Conservation (phyloP, 2,329 filamentous ascomycete genomes). For the Alternaria burnsii region DNA sequence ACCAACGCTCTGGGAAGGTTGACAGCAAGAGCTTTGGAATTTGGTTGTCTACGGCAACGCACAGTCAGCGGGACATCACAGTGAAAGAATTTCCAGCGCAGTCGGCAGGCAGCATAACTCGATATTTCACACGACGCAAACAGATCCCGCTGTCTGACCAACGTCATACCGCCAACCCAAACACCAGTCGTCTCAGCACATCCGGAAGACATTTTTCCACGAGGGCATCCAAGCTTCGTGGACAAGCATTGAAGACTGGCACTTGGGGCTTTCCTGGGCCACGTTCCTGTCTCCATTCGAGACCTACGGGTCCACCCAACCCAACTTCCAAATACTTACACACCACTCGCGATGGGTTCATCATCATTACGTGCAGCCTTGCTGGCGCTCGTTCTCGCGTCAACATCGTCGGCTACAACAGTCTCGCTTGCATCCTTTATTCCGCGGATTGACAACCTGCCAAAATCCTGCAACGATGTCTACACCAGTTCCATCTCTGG, state of each 20-base stretch:
- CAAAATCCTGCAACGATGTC: slow-evolving; percentile 48
- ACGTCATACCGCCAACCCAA: slow-evolving; percentile 26
- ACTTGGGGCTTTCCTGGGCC: slow-evolving; percentile 17
- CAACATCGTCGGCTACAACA: slow-evolving; percentile 38
- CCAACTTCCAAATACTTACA: slow-evolving; percentile 16
- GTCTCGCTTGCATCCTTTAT: slow-evolving; percentile 57
- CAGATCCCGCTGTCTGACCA: slow-evolving; percentile 39
- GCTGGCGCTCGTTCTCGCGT: slow-evolving; percentile 32
- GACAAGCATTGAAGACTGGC: slow-evolving; percentile 16
- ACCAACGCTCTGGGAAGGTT: background rate
- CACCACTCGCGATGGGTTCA: slow-evolving; percentile 32
- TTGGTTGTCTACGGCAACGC: slow-evolving; percentile 24
- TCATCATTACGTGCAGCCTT: slow-evolving; percentile 27
- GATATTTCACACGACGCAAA: slow-evolving; percentile 33
- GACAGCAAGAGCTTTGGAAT: slow-evolving; percentile 1
- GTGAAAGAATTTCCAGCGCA: slow-evolving; percentile 16
- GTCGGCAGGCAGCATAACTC: slow-evolving; percentile 21
- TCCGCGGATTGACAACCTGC: slow-evolving; percentile 53
- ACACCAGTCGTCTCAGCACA: slow-evolving; percentile 39
- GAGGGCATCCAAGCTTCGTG: slow-evolving; percentile 15
- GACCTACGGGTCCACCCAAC: slow-evolving; percentile 17
- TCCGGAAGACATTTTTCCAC: slow-evolving; percentile 15
- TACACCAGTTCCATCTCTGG: slow-evolving; percentile 54
- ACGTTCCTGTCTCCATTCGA: slow-evolving; percentile 10
- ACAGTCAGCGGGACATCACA: slow-evolving; percentile 19